Base-by-base conservation (phyloP, 495 filamentous ascomycete species). In the Annulohypoxylon moriforme region DNA sequence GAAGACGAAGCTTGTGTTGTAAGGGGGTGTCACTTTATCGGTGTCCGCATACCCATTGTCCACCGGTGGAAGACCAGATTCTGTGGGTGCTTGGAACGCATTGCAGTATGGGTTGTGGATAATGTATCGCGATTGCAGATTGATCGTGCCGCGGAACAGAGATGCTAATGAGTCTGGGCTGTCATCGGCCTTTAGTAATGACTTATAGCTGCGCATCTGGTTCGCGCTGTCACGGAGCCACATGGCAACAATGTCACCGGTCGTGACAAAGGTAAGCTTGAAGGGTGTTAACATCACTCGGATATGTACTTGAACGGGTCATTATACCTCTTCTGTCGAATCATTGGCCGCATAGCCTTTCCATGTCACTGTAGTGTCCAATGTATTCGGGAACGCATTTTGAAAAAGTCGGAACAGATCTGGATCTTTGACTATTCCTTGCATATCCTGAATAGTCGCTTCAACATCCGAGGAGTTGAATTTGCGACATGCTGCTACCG, bases 231-330 rank as follows among this genome's bases (percentile, higher is more conserved):
- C 90, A 27, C 90, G 84, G 49, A 92, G 80, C 90, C 90, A 92
- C 89, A 91, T 91, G 55, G 89, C 89, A 24, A 75, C 71, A 79
- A 97, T 97, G 77, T 97, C 93, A 25, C 82, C 82, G 1, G 82
- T 85, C 42, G 81, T 80, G 61, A 85, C 64, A 60, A 86, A 85
- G 49, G 83, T 78, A 29, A 85, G 80, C 60, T 84, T 65, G n/a
- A 55, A 31, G 11, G 18, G 24, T 33, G 42, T 78, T 72, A 77
- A 72, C 69, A 82, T 85, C 67, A 84, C 81, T 29, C 81, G 80
- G 6, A 82, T 82, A 44, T 84, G 83, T 18, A 76, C 34, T 82
- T 67, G 63, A 75, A 79, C 38, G 24, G 49, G 20, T 65, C 11
- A 31, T 36, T 58, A 33, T 69, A 78, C 81, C 64, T 77, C 78